A percentile compares a stretch with the other conserved stretches of the same genome.
Conservation (phyloP, 768 basidiomycete genomes). For the Lentinula boryana region DNA sequence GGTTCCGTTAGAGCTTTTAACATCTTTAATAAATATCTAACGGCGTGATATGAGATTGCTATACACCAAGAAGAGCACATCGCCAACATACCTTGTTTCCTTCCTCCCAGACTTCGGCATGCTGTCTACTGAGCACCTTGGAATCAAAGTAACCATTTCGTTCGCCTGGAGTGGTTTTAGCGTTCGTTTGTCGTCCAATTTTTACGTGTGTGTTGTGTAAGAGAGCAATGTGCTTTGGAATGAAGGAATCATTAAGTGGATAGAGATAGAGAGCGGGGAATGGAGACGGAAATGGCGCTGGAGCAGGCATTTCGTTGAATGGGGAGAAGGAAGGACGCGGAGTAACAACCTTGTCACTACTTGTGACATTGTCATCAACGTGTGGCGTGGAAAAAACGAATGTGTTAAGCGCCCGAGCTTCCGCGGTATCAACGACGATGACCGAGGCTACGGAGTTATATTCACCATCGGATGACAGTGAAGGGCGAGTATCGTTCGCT, state of each 20-base stretch:
- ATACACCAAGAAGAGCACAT: not conserved
- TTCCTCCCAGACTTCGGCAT: constrained; percentile 99
- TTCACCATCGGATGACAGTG: constrained; percentile 2
- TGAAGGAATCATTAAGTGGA: constrained; percentile 91
- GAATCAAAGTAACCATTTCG: constrained; percentile 97
- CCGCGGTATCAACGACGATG: not conserved
- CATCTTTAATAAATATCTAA: constrained; percentile 97
- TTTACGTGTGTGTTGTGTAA: constrained; percentile 62
- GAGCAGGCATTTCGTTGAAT: constrained; percentile 9
- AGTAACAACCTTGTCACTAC: not conserved
- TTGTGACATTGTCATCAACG: not conserved
- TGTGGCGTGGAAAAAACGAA: not conserved
- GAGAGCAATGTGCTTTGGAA: constrained; percentile 91
- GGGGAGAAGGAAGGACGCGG: not conserved
- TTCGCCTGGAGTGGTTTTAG: constrained; percentile 89
- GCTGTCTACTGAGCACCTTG: constrained; percentile 88
- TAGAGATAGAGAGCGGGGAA: constrained; percentile 64
- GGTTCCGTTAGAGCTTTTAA: constrained; percentile 96
- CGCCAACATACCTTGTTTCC: constrained; percentile 59
- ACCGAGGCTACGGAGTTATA: not conserved
- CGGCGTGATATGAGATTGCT: constrained; percentile 11
- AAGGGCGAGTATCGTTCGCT: not conserved
- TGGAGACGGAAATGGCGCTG: constrained; percentile 10
- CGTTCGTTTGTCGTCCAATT: constrained; percentile 95
- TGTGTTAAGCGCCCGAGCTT: not conserved